Base-by-base conservation (phyloP, 192 early-diverging fungal species). In the Haplosporangium gracile region DNA sequence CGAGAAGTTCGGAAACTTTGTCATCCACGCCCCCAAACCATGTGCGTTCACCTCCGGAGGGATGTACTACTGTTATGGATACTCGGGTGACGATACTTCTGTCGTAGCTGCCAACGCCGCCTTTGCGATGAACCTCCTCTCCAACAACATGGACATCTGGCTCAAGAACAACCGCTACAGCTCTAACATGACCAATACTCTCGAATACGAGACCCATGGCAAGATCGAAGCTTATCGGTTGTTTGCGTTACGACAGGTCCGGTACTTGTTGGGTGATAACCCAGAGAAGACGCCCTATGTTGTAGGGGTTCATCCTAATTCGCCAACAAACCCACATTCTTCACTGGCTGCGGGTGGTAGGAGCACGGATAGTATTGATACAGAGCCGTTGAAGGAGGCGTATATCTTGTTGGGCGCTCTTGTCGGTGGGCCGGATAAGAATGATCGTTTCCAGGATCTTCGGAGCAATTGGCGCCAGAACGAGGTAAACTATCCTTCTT, bases 261-360 rank as follows among this genome's bases (percentile, higher is more conserved):
- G 90, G 60, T 93, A 93, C 38, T 38, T 90, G 26, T 72, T 93
- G 26, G 92, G 92, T 32, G 77, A 91, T 36, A 93, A 93, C 49
- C 90, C 87, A 0, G 85, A 85, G 79, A 89, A 89, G 26, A 89
- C 88, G 32, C 90, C 92, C 10, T 92, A 92, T 88, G 76, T 92
- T 24, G 79, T 89, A 49, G 92, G 92, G 26, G 79, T 92, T 16
- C 91, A 92, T 70, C 79, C 81, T 60, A 93, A 93, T 53, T 91
- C 92, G 24, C 92, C 90, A 3, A 49, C 68, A 13, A 91, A 92
- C 57, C 90, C 90, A 49, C 92, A 92, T 74, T 91, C 92, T 55
- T 83, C 91, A 22, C 72, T 82, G 42, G 91, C 92, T 6, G 69
- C 91, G 15, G 92, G 92, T 3, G 91, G 91, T 0, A 89, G 68